Base-by-base conservation (phyloP, 2,329 filamentous ascomycete species). In the Penicillium vulpinum region DNA sequence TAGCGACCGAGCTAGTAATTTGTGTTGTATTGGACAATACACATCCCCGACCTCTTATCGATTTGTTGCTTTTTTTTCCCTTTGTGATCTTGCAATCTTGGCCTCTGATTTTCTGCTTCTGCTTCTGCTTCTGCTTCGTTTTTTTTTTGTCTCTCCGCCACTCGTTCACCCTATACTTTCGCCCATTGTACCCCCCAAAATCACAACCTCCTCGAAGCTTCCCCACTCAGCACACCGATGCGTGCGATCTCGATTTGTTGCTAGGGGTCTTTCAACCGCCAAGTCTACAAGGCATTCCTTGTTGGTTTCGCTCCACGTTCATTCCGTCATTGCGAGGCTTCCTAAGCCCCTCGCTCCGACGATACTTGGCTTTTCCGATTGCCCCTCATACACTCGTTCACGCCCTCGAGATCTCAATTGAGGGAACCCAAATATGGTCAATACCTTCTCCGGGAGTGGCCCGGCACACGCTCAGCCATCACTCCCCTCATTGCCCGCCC, bases 401-500 rank as follows among this genome's bases (percentile, higher is more conserved):
- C 38, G 1, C 26, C 33, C 33, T 36, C 44, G n/a, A 43, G 22
- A 50, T 38, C 41, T 47, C 50, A 54, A 22, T 38, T 22, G 52
- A 46, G 41, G 35, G 28, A 35, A 52, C 39, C 38, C 33, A 54
- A 70, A 59, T 51, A 80, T 80, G 77, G 75, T 73, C 56, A 69
- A 71, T 60, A 66, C 68, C 55, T 67, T 75, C 65, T 71, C 76
- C 63, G 77, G 74, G 65, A 71, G 73, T 70, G 61, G 77, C 72
- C 73, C 83, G 74, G 77, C 91, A 88, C 79, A 91, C 83, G 61
- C 75, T 62, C 91, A 96, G 77, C 85, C 91, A 56, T 97, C 93
- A 59, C 81, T 99, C 68, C 92, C 93, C 22, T 88, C 91, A 60
- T 81, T 99, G 64, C 93, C 94, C 46, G 86, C 90, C 60, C 94